phyloP scores from a whole-genome alignment of 805 yeast genomes.

The Kodamaea lidongshanica region DNA sequence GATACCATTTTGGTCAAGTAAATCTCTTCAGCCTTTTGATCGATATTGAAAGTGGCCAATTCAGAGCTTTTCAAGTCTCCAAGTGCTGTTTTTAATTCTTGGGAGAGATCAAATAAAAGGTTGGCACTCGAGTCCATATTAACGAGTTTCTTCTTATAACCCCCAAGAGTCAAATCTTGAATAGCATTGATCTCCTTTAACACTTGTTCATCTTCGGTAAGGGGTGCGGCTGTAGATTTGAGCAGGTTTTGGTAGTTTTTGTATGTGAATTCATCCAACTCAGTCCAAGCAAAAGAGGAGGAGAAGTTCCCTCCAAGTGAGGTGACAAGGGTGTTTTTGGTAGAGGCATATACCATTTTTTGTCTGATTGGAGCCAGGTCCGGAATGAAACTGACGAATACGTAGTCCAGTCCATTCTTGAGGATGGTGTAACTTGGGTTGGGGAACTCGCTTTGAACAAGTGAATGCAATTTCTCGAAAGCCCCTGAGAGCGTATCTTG shows the following conservation, averaged over 20 bases:
- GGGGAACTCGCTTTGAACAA: constrained; percentile 24
- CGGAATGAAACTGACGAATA: constrained; percentile 80
- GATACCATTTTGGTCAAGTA: constrained; percentile 16
- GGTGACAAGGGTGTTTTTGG: constrained; percentile 69
- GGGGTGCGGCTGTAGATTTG: constrained; percentile 33
- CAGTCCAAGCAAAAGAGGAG: constrained; percentile 46
- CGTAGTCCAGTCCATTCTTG: constrained; percentile 17
- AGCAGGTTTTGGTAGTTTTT: constrained; percentile 34
- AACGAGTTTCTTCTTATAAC: constrained; percentile 27
- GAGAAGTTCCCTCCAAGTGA: constrained; percentile 63
- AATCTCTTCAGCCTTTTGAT: constrained; percentile 40
- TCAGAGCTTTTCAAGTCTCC: constrained; percentile 17
- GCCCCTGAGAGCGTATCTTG: constrained; percentile 10
- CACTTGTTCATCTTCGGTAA: constrained; percentile 55
- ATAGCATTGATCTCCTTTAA: constrained; percentile 38
- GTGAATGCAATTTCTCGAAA: constrained; percentile 17
- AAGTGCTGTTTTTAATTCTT: constrained; percentile 21
- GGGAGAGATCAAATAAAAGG: constrained; percentile 22
- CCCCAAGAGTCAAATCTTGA: constrained; percentile 23
- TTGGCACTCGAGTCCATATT: constrained; percentile 25
- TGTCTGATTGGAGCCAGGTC: constrained; percentile 73
- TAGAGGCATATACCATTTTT: constrained; percentile 93
- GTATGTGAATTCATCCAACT: constrained; percentile 47
- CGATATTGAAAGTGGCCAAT: constrained; percentile 47
- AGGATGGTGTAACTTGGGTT: constrained; percentile 33